Percentiles rank a stretch among this genome's conserved stretches.
These are phyloP conservation scores for Backusella westeae DNA, from an alignment of 192 early-diverging fungal genomes.

Conservation along the genomic window DNA sequence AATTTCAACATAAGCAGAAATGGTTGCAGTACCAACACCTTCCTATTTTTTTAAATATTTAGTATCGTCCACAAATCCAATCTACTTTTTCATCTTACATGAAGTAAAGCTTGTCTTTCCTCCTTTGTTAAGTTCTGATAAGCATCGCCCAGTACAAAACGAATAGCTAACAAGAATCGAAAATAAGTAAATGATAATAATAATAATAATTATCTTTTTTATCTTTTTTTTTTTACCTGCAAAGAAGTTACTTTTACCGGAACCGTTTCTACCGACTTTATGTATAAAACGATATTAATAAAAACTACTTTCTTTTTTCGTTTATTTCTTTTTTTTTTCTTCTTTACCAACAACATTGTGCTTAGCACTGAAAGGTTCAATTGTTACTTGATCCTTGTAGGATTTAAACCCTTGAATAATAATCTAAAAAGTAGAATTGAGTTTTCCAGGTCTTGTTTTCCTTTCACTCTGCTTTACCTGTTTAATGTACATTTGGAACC, in stretches of 20 bases:
- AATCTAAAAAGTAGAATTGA: slow-evolving; percentile 53
- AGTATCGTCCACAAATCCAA: not conserved
- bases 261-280: slow-evolving; percentile 92
- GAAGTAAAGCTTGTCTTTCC: slow-evolving; percentile 90
- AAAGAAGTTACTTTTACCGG: slow-evolving; percentile 98
- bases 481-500: not conserved
- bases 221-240: slow-evolving; percentile 58
- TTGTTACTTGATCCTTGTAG: slow-evolving; percentile 94
- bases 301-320: not conserved
- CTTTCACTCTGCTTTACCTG: not conserved
- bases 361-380: slow-evolving; percentile 87
- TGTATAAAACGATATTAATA: not conserved
- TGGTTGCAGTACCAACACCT: slow-evolving; percentile 86
- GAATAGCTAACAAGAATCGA: slow-evolving; percentile 63
- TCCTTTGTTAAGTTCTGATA: slow-evolving; percentile 92
- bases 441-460: not conserved
- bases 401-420: slow-evolving; percentile 99
- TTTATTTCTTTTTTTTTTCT: not conserved
- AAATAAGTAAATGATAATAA: not conserved
- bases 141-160: slow-evolving; percentile 94
- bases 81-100: slow-evolving; percentile 51
- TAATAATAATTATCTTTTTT: not conserved
- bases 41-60: slow-evolving; percentile 54
- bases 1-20: slow-evolving; percentile 95
- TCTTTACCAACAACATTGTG: slow-evolving; percentile 93